Base-by-base conservation (phyloP, 345 rosid species). In the Acer saccharum region DNA sequence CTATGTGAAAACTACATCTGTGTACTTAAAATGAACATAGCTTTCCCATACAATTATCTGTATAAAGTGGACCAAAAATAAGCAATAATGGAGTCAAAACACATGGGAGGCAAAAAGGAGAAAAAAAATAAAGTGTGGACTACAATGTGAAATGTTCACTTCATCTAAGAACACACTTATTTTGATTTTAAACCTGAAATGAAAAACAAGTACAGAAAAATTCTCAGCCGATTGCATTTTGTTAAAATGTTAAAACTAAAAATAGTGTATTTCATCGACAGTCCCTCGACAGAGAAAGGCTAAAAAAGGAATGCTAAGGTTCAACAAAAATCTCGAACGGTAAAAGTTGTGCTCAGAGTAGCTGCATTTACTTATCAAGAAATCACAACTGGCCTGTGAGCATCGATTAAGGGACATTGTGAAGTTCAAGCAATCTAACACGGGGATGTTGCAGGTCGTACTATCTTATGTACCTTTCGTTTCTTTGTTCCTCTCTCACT, bases 1-100 rank as follows among this genome's bases (percentile, higher is more conserved):
- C 29, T 32, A 1, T 11, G 14, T 61, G 70, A 74, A 61, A 74
- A 48, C 46, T 16, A 32, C 64, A 73, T 21, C 44, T 25, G 43
- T 43, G 57, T 14, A 32, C 29, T 52, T 13, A 27, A 10, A 72
- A 58, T 14, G 65, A 4, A 13, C 17, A 27, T 10, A 65, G 12
- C 57, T 54, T 32, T 55, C 25, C 8, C 64, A 57, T 20, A 57
- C 10, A 64, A 29, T 43, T 60, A 71, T 50, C 32, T 17, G 65
- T 17, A 78, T 43, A 67, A 78, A 72, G 77, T 64, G 57, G 61
- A 41, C 10, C 21, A 52, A 35, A 55, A 46, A 16, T n/a, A 6
- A 50, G 2, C 20, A 6, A 39, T 25, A 35, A n/a, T 35, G 39
- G 1, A 20, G 39, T 48, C n/a, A 23, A 23, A 23, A 12, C 44